Base-by-base conservation (phyloP, 192 early-diverging fungal genomes). In the Lobosporangium transversale region DNA sequence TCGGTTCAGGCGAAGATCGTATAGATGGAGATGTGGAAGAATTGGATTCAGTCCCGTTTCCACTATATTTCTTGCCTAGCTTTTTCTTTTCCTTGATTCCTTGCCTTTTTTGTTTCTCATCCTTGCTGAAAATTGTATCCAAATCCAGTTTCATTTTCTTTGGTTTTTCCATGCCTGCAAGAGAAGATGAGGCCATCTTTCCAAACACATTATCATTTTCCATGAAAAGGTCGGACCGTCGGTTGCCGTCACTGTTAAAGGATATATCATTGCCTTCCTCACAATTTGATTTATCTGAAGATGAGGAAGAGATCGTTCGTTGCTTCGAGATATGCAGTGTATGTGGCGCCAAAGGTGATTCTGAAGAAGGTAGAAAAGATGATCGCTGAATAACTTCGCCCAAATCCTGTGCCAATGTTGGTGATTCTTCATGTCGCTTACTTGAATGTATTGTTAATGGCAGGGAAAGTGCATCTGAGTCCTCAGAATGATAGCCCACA, bases 371-470 rank as follows among this genome's bases (percentile, higher is more conserved):
- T 20, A 32, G 21, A 1, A 35, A 12, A 12, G 56, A 42, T 49
- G 8, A 26, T 27, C 68, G 58, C 30, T 61, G 58, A 20, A 70
- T 56, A 4, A 70, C 58, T 54, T 70, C 51, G 1, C 68, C 68
- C 31, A 70, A 35, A 56, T 70, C 61, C 9, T n/a, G 24, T 23
- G 9, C 55, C 31, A 32, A 36, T 23, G 31, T 27, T 17, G 59
- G 9, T 2, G 26, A 17, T 12, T 62, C 15, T 33, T 60, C 31
- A n/a, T 0, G 20, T 23, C 27, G 11, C 29, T 32, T 53, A 10
- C 10, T 7, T 21, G 43, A 18, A 0, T 11, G 23, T n/a, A 40
- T n/a, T 61, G 15, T 20, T 21, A 30, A 5, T 35, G 24, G 52
- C n/a, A n/a, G n/a, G n/a, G n/a, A n/a, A n/a, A n/a, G n/a, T 2